Percentiles rank a stretch among this genome's conserved stretches.
Conservation (phyloP, 768 basidiomycete genomes). For the Baorangia bicolor region DNA sequence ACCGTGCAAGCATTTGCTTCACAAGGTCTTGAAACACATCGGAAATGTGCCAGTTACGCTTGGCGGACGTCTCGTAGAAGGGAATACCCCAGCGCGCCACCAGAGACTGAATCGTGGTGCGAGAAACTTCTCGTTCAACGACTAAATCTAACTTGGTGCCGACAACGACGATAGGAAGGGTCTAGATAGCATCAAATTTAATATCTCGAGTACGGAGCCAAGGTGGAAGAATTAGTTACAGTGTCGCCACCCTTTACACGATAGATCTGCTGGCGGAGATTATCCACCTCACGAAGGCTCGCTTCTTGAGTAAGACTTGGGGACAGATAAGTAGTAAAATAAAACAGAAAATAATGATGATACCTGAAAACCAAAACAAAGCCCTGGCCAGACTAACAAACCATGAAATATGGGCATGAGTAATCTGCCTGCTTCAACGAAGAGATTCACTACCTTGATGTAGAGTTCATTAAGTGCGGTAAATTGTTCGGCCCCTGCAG, state of each 20-base stretch:
- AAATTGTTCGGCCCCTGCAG: conserved; percentile 86
- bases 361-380: conserved; percentile 85
- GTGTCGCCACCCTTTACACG: conserved; percentile 72
- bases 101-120: conserved; percentile 59
- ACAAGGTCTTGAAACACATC: conserved; percentile 80
- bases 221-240: conserved; percentile 36
- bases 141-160: conserved; percentile 84
- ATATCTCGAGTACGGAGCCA: background rate
- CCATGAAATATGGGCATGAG: background rate
- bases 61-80: conserved; percentile 88
- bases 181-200: conserved; percentile 34
- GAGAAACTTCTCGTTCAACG: conserved; percentile 76
- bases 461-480: conserved; percentile 77
- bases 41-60: conserved; percentile 74
- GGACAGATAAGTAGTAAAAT: background rate
- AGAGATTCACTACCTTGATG: conserved; percentile 55
- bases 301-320: conserved; percentile 77
- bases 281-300: conserved; percentile 76
- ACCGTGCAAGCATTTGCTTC: conserved; percentile 67
- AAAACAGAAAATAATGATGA: background rate
- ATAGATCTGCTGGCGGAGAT: conserved; percentile 77
- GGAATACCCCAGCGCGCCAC: conserved; percentile 67
- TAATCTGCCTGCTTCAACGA: background rate
- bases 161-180: conserved; percentile 79
- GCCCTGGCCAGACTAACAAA: conserved; percentile 59